Percentiles rank a stretch among this genome's conserved stretches.
Evolutionary conservation across 441 rosid genomes (phyloP).

Genomic region (Rhodomyrtus psidioides): DNA sequence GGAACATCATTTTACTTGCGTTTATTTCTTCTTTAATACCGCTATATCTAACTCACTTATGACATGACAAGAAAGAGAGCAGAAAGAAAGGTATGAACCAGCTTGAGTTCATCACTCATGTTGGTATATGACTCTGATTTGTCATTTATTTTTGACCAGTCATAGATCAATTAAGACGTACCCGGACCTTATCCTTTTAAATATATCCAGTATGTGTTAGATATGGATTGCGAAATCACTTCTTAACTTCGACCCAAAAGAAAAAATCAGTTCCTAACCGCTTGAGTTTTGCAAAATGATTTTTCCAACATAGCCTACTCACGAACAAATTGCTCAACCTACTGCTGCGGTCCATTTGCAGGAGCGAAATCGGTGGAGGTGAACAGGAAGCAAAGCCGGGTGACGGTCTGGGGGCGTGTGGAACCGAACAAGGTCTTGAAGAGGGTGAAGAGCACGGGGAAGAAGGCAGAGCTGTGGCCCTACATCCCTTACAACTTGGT

Average conservation of each 20-base stretch:
- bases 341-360: not conserved
- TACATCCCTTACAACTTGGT: conserved; percentile 71
- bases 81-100: not conserved
- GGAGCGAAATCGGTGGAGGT: conserved; percentile 70
- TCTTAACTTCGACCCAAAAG: not conserved
- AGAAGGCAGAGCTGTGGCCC: conserved; percentile 87
- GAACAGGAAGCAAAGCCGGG: conserved; percentile 61
- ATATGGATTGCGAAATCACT: not conserved
- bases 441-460: conserved; percentile 60
- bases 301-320: not conserved
- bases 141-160: not conserved
- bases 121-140: not conserved
- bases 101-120: not conserved
- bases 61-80: not conserved
- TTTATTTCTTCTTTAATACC: not conserved
- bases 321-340: not conserved
- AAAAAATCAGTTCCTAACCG: not conserved
- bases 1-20: not conserved
- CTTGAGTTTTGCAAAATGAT: not conserved
- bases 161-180: not conserved
- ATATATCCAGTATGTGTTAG: not conserved
- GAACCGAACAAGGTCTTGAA: conserved; percentile 70
- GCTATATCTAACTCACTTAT: not conserved
- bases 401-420: conserved; percentile 60
- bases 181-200: not conserved